Evolutionary conservation across 1,284 basidiomycete genomes (phyloP), one percentile per base, ranked within the genome.

Genomic region (Heliocybe sulcata): DNA sequence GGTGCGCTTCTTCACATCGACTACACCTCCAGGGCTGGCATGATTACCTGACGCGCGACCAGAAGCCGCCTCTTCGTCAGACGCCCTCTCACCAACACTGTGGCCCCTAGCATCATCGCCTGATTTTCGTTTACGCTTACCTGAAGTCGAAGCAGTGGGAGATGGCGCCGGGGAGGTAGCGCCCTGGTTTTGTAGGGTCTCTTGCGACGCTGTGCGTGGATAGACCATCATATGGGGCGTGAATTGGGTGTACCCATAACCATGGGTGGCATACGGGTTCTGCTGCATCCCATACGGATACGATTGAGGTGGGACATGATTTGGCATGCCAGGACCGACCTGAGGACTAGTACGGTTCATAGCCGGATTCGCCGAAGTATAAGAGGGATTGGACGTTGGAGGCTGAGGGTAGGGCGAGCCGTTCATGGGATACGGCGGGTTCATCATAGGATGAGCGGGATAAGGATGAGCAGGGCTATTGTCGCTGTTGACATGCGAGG

Each of bases 1-100:
- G 47, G 89, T 92, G 54, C 92, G 85, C 69, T 94, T 94, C 74
- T 90, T 91, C 60, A 77, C 69, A 63, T 90, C 88, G 56, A 72
- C 70, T 23, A 71, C 54, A 52, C 65, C 53, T 55, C 57, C 57
- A 22, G 65, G 51, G 63, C 59, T 35, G 60, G 69, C 42, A 57
- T 83, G 81, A 59, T 67, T 74, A 57, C 74, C 73, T 3, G 83
- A 81, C 57, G 76, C 73, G 55, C 69, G 72, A 47, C 71, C 26
- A 23, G 51, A 31, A 20, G 29, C 35, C 23, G 35, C 71, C 56
- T 82, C 82, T 58, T 86, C 82, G 67, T 86, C 83, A 50, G 81
- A 82, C 54, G 68, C 71, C 57, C 71, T 76, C 61, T 77, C 72
- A 52, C 66, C 69, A 53, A 67, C 65, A 53, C 66, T 62, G 45